Percentiles rank a stretch among this genome's conserved stretches.
phyloP scores from a whole-genome alignment of 495 filamentous ascomycete species.

The Penicillium flavigenum region DNA sequence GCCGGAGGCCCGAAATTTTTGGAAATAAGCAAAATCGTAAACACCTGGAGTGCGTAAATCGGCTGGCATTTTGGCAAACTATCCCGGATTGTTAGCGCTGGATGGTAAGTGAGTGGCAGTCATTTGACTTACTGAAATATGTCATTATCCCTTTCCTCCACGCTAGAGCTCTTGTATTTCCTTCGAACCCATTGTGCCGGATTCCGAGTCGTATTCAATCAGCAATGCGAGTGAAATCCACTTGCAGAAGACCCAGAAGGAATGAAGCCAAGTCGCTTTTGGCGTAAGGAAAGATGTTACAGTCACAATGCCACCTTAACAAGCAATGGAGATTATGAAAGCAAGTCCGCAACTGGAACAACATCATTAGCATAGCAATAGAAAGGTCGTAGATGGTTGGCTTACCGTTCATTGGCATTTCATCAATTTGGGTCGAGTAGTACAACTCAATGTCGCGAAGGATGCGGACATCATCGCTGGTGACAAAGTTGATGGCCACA shows the following conservation, averaged over 20 bases:
- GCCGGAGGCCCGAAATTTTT: constrained; percentile 13
- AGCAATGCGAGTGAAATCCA: neutral
- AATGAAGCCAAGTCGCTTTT: constrained; percentile 15
- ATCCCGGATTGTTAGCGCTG: neutral
- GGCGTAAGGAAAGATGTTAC: constrained; percentile 10
- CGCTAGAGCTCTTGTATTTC: constrained; percentile 25
- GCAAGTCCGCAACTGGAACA: constrained; percentile 45
- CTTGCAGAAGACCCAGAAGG: neutral
- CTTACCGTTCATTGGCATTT: constrained; percentile 96
- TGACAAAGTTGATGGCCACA: constrained; percentile 99
- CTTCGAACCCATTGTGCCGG: neutral
- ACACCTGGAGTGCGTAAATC: constrained; percentile 13
- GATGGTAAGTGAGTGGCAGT: neutral
- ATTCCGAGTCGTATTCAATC: neutral
- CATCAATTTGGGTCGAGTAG: constrained; percentile 98
- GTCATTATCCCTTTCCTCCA: constrained; percentile 41
- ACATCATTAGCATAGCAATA: constrained; percentile 10
- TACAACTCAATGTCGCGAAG: constrained; percentile 96
- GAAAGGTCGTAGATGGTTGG: neutral
- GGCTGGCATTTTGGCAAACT: constrained; percentile 21
- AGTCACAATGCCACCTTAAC: neutral
- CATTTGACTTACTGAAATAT: constrained; percentile 24
- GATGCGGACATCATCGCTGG: constrained; percentile 94
- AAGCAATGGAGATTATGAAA: constrained; percentile 34
- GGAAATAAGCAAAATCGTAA: constrained; percentile 19